Evolutionary conservation across 306 rosid genomes (phyloP).

Genomic region (Clitoria ternatea): DNA sequence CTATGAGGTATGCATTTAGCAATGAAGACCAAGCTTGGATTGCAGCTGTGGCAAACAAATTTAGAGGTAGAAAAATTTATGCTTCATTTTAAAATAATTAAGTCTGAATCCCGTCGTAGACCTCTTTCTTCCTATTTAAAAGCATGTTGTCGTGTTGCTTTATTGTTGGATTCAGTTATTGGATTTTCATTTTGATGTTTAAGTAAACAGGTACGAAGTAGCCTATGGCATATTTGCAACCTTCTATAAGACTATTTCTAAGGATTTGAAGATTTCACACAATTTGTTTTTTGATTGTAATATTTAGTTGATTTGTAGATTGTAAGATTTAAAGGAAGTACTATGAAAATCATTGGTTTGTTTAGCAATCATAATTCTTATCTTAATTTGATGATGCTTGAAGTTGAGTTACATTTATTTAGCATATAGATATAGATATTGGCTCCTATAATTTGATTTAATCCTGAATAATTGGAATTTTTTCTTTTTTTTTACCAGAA

Average conservation of each 20-base stretch:
- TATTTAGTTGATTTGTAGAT: background rate
- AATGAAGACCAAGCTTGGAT: constrained; percentile 81
- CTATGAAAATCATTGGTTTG: background rate
- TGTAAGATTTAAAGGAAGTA: background rate
- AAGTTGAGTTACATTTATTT: background rate
- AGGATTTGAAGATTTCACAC: background rate
- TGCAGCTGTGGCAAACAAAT: constrained; percentile 64
- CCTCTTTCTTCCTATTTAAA: background rate
- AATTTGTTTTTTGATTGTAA: background rate
- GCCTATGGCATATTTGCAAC: background rate
- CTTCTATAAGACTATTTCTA: background rate
- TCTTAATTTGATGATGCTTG: background rate
- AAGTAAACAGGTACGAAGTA: background rate
- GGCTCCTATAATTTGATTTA: no score
- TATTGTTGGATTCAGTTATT: constrained; percentile 6
- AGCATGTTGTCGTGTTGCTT: background rate
- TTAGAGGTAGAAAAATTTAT: constrained; percentile 34
- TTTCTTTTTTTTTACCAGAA: no score
- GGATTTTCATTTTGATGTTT: background rate
- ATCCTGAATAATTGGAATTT: no score
- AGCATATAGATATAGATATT: background rate
- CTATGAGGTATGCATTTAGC: constrained; percentile 69
- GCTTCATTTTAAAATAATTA: background rate
- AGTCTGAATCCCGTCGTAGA: background rate
- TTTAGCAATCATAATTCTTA: background rate